Evolutionary conservation across 2,329 filamentous ascomycete species (phyloP), one percentile per base, ranked within the genome.

Genomic region (Exophiala lecanii-corni): DNA sequence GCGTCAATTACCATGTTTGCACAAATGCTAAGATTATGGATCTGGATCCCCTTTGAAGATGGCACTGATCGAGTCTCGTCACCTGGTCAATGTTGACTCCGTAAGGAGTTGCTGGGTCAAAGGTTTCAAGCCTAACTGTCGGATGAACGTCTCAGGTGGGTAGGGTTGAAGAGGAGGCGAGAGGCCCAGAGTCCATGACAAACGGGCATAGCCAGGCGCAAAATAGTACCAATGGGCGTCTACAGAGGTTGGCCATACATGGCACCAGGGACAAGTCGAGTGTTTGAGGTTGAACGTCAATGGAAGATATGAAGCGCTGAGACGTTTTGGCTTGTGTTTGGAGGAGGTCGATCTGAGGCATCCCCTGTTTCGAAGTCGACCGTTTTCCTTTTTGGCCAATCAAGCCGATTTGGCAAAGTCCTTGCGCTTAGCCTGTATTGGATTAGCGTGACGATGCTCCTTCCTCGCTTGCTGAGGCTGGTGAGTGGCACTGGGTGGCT

Each of bases 11-110:
- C 26, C 13, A 39, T 18, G 25, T 47, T 32, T 31, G 23, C 32
- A 31, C 32, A 30, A 25, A 16, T 31, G 33, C 39, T 49, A 47
- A 42, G 39, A 47, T 49, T 38, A 46, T 46, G 49, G 49, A 51
- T 49, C 49, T 51, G 41, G 42, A 47, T 44, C 18, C 23, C 41
- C 39, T 36, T 41, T 41, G 45, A 38, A 39, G 7, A 36, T 49
- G 49, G 45, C 18, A 51, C 49, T 49, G 31, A 35, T 34, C 25
- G 45, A 51, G 49, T 51, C 45, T 51, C 49, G 45, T 41, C 36
- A 42, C 49, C 49, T 44, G 36, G 49, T 49, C 42, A 15, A 33
- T 23, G 17, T n/a, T 46, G 28, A 32, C 49, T 45, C 49, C 43
- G 45, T 28, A 45, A 36, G 45, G 36, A 49, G 33, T 17, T 18